Base-by-base conservation (phyloP, 768 basidiomycete genomes). In the Lyophyllum shimeji region DNA sequence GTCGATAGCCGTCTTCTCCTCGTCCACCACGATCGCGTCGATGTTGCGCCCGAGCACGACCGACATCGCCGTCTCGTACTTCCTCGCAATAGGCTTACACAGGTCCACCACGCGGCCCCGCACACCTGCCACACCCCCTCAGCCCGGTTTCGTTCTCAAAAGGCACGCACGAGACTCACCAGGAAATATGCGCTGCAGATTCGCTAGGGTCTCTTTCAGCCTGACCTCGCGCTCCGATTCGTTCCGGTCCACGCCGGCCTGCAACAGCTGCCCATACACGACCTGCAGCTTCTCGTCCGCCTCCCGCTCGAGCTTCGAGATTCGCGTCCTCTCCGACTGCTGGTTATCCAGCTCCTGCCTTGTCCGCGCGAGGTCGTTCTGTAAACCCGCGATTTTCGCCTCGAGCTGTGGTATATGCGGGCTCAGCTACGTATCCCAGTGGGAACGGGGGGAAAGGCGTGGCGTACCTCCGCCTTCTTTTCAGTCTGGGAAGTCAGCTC, bases 1-100 rank as follows among this genome's bases (percentile, higher is more conserved):
- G 62, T 95, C 93, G 53, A 98, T 97, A 1, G 93, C 97, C 1
- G 92, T 95, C 72, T 92, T 94, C 75, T 98, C 95, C 65, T 93
- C 89, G 65, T 99, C 96, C 1, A 98, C 95, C 7, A 99, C 93
- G 53, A 99, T 83, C 1, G 95, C 91, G 65, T 98, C 97, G 53
- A 95, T 90, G 67, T 98, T 95, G 50, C 96, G 82, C 0, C 97
- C 97, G 1, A 99, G 81, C 21, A 98, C 86, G 29, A 95, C 93
- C 0, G 90, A 86, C 12, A 99, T 91, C 0, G 97, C 93, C 0
- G 84, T 83, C 67, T 97, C 91, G 66, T 96, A 98, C 71, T 96
- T 96, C 52, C 89, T 82, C 51, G 89, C 86, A 1, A 90, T 92
- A 5, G 97, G 96, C 67, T 96, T 94, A 76, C 96, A 98, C 7